Percentiles rank a stretch among this genome's conserved stretches.
phyloP scores from a whole-genome alignment of 1,284 basidiomycete genomes.

The Puccinia hordei region DNA sequence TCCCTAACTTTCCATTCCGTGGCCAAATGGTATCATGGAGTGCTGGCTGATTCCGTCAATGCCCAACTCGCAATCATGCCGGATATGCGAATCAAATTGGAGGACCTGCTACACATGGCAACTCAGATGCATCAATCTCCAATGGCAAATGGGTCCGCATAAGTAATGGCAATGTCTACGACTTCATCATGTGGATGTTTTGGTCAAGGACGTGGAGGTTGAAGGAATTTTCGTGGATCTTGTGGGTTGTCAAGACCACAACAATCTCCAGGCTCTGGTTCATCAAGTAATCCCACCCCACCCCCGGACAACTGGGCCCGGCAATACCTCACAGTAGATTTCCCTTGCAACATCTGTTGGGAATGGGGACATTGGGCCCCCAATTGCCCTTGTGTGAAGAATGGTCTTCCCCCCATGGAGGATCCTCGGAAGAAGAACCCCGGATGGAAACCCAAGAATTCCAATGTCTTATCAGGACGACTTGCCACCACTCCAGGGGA shows the following conservation, averaged over 20 bases:
- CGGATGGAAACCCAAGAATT: neutral
- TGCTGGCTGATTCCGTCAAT: neutral
- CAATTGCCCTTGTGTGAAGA: constrained; percentile 8
- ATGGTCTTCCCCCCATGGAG: neutral
- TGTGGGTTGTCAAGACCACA: neutral
- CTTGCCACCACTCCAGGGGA: neutral
- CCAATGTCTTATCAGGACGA: neutral
- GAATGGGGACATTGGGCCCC: no score
- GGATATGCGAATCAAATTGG: neutral
- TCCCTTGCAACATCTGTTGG: constrained; percentile 14
- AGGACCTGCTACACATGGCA: neutral
- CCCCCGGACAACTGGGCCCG: neutral
- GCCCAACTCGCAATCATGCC: neutral
- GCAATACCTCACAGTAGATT: neutral
- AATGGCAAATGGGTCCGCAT: neutral
- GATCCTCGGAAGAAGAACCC: neutral
- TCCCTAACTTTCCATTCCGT: neutral
- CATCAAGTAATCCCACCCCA: neutral
- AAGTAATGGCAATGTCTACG: neutral
- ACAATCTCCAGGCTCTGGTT: neutral
- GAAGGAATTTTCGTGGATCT: neutral
- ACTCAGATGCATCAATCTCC: neutral
- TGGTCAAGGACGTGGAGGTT: neutral
- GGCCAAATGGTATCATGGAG: neutral
- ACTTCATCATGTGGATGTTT: neutral